A percentile compares a stretch with the other conserved stretches of the same genome.
phyloP scores from a whole-genome alignment of 495 filamentous ascomycete genomes.

The Lophium mytilinum region DNA sequence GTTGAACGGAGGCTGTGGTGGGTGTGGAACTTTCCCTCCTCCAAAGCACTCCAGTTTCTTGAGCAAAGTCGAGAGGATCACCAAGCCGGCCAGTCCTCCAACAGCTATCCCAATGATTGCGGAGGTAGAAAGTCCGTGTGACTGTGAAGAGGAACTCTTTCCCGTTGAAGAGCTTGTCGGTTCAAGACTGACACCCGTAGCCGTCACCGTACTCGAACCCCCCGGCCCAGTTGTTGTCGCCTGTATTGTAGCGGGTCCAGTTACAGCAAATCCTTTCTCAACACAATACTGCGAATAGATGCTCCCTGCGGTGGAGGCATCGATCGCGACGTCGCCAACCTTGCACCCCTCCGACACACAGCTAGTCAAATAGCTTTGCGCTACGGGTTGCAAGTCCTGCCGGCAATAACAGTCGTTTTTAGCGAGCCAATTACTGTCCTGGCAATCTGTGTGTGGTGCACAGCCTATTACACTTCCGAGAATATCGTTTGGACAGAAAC shows the following conservation, averaged over 20 bases:
- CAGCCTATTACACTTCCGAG: slow-evolving; percentile 6
- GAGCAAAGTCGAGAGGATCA: neutral
- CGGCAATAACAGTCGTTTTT: slow-evolving; percentile 13
- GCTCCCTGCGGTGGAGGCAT: slow-evolving; percentile 4
- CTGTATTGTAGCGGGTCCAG: neutral
- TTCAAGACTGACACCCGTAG: neutral
- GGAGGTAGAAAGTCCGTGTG: neutral
- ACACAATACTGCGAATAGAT: slow-evolving; percentile 5
- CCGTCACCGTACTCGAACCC: neutral
- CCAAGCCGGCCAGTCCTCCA: neutral
- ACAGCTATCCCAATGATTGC: slow-evolving; percentile 2
- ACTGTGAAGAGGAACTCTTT: neutral
- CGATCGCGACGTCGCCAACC: slow-evolving; percentile 1
- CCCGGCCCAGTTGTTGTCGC: neutral
- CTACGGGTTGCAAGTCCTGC: slow-evolving; percentile 1
- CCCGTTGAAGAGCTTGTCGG: neutral
- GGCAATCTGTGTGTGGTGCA: neutral
- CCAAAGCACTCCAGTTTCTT: no score
- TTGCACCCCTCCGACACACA: neutral
- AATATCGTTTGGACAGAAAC: neutral
- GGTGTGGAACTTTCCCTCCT: no score
- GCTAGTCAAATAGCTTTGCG: neutral
- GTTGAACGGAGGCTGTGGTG: neutral
- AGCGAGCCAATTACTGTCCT: neutral
- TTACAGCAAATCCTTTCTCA: slow-evolving; percentile 1